Base-by-base conservation (phyloP, 2,329 filamentous ascomycete genomes). In the Aspergillus pseudotamarii region DNA sequence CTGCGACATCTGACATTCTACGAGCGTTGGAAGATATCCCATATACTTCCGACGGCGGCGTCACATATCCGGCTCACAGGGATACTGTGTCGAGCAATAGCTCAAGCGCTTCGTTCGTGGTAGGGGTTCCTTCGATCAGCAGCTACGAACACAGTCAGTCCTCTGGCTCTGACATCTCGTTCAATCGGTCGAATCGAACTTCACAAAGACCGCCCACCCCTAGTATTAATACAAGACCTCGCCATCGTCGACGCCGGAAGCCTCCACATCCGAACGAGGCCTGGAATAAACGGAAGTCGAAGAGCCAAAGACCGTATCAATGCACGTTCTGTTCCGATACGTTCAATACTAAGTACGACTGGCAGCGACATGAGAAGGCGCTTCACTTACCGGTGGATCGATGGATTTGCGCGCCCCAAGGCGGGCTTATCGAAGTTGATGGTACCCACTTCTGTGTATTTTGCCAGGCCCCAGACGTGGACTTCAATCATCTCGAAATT, bases 1-100 rank as follows among this genome's bases (percentile, higher is more conserved):
- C 87, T 60, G 81, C 84, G 12, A 78, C 88, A 61, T 84, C 80
- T 28, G 87, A 85, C 77, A 89, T 89, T 75, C 82, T 84, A 43
- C 80, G 85, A 69, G 87, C 87, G 66, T 82, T 89, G 64, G 74
- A 74, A 23, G 72, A 69, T 55, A 70, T 73, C 3, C 68, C 71
- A n/a, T 71, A 72, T 45, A 57, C 62, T 12, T 63, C 69, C 51
- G 58, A 56, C n/a, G 51, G 61, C 48, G 65, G 69, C 45, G 54
- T 67, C 3, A 62, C 65, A 8, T 58, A 62, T 23, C 59, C 60
- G n/a, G 59, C 57, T 10, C 62, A 75, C 4, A 68, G 71, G 21
- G 68, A 73, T 51, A 74, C 71, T 11, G 71, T 69, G 5, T 80
- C 77, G 6, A 79, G 81, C 36, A 82, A 84, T 58, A 76, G 78